phyloP scores from a whole-genome alignment of 805 yeast species.

The Suhomyces pyralidae region DNA sequence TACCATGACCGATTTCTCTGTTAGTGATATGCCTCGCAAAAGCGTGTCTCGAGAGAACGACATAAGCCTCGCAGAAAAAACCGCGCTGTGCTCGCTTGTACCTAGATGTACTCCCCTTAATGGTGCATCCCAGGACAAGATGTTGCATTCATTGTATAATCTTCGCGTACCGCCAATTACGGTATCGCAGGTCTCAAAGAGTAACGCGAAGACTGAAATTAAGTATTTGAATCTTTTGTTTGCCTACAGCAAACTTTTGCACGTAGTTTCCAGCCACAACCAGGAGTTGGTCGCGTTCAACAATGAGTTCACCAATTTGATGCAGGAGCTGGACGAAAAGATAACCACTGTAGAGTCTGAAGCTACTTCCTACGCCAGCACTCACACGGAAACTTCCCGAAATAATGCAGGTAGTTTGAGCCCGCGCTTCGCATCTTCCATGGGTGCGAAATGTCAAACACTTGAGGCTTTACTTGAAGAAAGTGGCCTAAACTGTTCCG shows the following conservation, averaged over 20 bases:
- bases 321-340: neutral
- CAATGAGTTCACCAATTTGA: neutral
- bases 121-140: neutral
- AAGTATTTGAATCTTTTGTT: constrained; percentile 14
- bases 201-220: constrained; percentile 5
- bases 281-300: constrained; percentile 9
- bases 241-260: constrained; percentile 12
- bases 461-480: neutral
- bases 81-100: neutral
- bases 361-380: neutral
- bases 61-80: neutral
- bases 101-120: neutral
- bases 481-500: neutral
- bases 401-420: neutral
- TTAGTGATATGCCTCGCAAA: neutral
- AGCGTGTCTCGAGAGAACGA: neutral
- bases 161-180: neutral
- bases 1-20: neutral
- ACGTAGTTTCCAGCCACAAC: constrained; percentile 12
- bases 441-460: neutral
- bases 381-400: too few relatives aligned
- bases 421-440: neutral
- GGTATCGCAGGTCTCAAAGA: neutral
- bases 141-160: neutral
- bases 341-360: neutral